These are phyloP conservation scores for Leptographium radiaticola DNA, from an alignment of 2,329 filamentous ascomycete genomes.

Conservation along the genomic window DNA sequence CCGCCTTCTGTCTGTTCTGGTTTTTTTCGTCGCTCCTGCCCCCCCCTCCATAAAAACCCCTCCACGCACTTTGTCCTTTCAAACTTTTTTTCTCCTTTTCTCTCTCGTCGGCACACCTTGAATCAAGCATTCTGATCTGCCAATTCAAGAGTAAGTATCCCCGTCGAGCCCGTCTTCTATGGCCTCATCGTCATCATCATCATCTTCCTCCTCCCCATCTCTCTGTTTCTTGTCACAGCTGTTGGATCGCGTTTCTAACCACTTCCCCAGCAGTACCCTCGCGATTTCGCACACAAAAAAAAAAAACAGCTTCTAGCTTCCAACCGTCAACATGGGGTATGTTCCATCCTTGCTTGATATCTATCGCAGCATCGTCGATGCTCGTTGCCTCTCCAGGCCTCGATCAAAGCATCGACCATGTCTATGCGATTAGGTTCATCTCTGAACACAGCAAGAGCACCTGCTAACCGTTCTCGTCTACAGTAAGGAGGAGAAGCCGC, in stretches of 20 bases:
- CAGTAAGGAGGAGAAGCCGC: slow-evolving; percentile 91
- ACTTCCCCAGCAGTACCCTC: background rate
- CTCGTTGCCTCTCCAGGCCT: too few relatives aligned
- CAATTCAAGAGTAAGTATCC: slow-evolving; percentile 13
- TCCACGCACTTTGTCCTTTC: slow-evolving; percentile 10
- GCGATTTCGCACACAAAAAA: background rate
- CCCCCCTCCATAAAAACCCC: slow-evolving; percentile 13
- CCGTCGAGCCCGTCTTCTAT: background rate
- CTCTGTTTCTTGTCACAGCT: background rate
- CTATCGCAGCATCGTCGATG: background rate
- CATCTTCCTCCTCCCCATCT: slow-evolving; percentile 2
- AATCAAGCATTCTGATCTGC: slow-evolving; percentile 26
- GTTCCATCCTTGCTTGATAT: slow-evolving; percentile 8
- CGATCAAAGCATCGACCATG: background rate
- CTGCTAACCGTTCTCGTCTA: slow-evolving; percentile 14
- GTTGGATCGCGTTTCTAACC: background rate
- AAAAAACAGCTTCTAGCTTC: background rate
- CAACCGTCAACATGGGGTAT: slow-evolving; percentile 25
- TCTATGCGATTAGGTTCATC: background rate
- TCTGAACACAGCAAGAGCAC: background rate
- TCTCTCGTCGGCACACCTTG: slow-evolving; percentile 25
- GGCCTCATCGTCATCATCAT: slow-evolving; percentile 6
- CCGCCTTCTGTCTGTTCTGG: slow-evolving; percentile 3
- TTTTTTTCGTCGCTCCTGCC: slow-evolving; percentile 2
- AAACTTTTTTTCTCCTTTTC: slow-evolving; percentile 14